Conservation (phyloP, 768 basidiomycete species). For the Leucosporidium yakuticum region DNA sequence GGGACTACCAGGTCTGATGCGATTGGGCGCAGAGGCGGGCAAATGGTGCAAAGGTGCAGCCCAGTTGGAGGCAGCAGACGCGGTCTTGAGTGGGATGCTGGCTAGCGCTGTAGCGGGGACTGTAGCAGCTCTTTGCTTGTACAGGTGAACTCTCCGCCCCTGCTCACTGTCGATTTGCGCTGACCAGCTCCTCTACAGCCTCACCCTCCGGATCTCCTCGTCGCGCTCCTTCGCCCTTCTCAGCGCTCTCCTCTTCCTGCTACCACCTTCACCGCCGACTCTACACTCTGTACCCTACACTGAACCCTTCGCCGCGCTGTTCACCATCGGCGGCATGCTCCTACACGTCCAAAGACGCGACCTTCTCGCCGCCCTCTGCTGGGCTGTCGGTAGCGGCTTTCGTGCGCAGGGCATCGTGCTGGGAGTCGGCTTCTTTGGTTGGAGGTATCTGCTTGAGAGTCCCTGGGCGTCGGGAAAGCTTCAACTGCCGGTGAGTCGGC, state of each 20-base stretch:
- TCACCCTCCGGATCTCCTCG: constrained; percentile 45
- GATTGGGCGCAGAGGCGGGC: constrained; percentile 36
- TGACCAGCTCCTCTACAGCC: constrained; percentile 45
- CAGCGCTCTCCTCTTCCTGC: constrained; percentile 60
- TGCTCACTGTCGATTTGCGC: constrained; percentile 1
- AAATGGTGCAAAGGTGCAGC: background rate
- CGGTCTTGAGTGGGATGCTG: constrained; percentile 20
- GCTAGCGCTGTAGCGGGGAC: constrained; percentile 36
- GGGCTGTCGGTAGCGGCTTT: constrained; percentile 60
- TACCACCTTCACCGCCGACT: constrained; percentile 74
- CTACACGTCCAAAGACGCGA: constrained; percentile 3
- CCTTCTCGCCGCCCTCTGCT: constrained; percentile 53
- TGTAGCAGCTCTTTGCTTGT: constrained; percentile 38
- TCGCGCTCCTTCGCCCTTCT: constrained; percentile 59
- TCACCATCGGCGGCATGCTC: constrained; percentile 64
- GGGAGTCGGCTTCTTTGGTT: constrained; percentile 63
- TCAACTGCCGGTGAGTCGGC: background rate
- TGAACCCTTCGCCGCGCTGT: constrained; percentile 78
- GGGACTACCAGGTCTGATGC: constrained; percentile 57
- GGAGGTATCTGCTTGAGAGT: constrained; percentile 62
- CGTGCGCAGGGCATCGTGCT: constrained; percentile 73
- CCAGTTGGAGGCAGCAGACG: background rate
- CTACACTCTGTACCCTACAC: constrained; percentile 65
- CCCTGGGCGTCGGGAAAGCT: constrained; percentile 37
- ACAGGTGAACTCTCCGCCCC: constrained; percentile 46